phyloP scores from a whole-genome alignment of 371 early-diverging fungal genomes.

The Mucor plumbeus region DNA sequence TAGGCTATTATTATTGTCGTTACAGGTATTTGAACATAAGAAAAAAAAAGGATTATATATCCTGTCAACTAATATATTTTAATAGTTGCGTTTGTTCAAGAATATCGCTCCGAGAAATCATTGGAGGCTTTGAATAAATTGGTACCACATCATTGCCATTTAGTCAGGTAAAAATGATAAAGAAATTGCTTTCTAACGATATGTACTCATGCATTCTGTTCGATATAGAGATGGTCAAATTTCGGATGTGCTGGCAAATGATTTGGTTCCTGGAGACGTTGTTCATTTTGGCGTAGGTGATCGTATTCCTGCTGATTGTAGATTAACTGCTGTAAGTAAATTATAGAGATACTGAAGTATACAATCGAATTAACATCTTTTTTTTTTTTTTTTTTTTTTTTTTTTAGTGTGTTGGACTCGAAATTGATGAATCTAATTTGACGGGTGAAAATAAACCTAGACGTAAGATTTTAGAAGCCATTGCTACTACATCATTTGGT shows the following conservation, averaged over 20 bases:
- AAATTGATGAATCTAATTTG: slow-evolving; percentile 87
- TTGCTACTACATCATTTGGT: slow-evolving; percentile 44
- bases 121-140: slow-evolving; percentile 86
- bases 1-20: slow-evolving; percentile 89
- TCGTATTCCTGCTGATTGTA: slow-evolving; percentile 87
- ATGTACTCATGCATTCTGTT: not conserved
- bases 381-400: not conserved
- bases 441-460: slow-evolving; percentile 90
- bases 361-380: not conserved
- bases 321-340: slow-evolving; percentile 63
- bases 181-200: not conserved
- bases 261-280: slow-evolving; percentile 88
- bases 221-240: slow-evolving; percentile 62
- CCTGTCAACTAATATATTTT: not conserved
- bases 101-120: slow-evolving; percentile 87
- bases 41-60: not conserved
- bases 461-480: slow-evolving; percentile 66
- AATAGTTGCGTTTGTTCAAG: slow-evolving; percentile 90
- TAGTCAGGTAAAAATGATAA: slow-evolving; percentile 61
- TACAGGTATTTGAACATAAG: slow-evolving; percentile 61
- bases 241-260: slow-evolving; percentile 65
- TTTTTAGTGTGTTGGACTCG: slow-evolving; percentile 69
- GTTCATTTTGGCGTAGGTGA: slow-evolving; percentile 85
- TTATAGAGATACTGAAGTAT: not conserved
- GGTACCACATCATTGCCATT: slow-evolving; percentile 86